Conservation (phyloP, 768 basidiomycete species). For the Lentinula lateritia region DNA sequence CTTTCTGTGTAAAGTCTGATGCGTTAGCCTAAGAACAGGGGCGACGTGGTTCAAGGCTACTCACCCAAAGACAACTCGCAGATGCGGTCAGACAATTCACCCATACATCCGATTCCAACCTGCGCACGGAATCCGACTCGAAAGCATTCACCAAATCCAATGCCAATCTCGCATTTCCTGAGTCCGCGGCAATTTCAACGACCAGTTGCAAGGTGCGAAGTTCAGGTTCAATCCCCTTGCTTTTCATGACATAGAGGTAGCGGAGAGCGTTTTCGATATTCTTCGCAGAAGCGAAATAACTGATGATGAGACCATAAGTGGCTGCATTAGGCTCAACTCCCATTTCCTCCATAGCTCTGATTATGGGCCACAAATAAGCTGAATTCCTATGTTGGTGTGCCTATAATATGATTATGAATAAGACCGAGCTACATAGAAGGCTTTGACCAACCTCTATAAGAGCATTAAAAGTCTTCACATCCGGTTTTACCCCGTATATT, state of each 20-base stretch:
- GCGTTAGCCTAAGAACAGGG: not conserved
- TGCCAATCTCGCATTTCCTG: constrained; percentile 59
- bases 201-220: constrained; percentile 45
- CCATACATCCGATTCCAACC: constrained; percentile 55
- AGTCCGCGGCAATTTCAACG: constrained; percentile 46
- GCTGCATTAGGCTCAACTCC: constrained; percentile 43
- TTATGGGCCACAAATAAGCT: constrained; percentile 39
- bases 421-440: constrained; percentile 4
- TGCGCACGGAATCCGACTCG: constrained; percentile 49
- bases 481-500: constrained; percentile 40
- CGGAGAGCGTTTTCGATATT: constrained; percentile 67
- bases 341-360: constrained; percentile 51
- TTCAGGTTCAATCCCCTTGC: constrained; percentile 42
- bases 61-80: constrained; percentile 62
- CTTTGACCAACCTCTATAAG: constrained; percentile 47
- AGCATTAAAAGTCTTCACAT: constrained; percentile 48
- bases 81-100: constrained; percentile 59
- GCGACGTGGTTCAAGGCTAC: constrained; percentile 19
- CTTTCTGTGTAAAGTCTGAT: constrained; percentile 36
- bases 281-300: constrained; percentile 33
- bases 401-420: constrained; percentile 23
- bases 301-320: constrained; percentile 52
- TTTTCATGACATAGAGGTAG: constrained; percentile 54
- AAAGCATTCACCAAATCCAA: constrained; percentile 62
- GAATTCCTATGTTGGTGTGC: constrained; percentile 35